A percentile compares a stretch with the other conserved stretches of the same genome.
phyloP scores from a whole-genome alignment of 2,329 filamentous ascomycete species.

The Fusarium denticulatum region DNA sequence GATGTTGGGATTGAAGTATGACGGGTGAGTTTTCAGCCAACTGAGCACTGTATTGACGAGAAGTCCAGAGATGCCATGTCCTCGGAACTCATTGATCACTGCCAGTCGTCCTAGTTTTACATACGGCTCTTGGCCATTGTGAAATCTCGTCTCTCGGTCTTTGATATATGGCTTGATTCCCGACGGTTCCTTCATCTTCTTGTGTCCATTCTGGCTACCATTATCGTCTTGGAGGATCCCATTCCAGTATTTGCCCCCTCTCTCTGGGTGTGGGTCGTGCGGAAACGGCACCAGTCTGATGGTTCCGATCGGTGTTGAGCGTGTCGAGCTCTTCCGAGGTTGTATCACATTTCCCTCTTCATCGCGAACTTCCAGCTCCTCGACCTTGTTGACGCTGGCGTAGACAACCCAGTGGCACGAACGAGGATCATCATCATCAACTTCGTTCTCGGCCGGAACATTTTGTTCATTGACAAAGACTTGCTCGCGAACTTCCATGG shows the following conservation, averaged over 20 bases:
- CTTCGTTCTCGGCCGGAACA: conserved; percentile 72
- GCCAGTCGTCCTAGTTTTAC: conserved; percentile 84
- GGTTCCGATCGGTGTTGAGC: conserved; percentile 70
- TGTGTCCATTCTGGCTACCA: conserved; percentile 14
- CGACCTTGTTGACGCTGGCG: conserved; percentile 65
- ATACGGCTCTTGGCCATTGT: conserved; percentile 76
- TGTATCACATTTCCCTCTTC: conserved; percentile 53
- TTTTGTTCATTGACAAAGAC: conserved; percentile 71
- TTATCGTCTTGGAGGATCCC: conserved; percentile 50
- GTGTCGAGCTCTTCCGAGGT: conserved; percentile 57
- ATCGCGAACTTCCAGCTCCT: conserved; percentile 56
- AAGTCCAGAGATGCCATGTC: conserved; percentile 69
- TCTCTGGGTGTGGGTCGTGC: conserved; percentile 70
- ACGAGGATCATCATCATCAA: conserved; percentile 81
- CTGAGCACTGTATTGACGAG: conserved; percentile 73
- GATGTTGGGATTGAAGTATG: conserved; percentile 62
- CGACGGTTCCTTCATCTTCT: not conserved
- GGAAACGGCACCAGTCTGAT: conserved; percentile 85
- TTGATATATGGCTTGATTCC: conserved; percentile 33
- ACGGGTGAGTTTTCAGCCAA: conserved; percentile 73
- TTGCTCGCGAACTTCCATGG: conserved; percentile 68
- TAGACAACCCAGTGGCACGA: conserved; percentile 93
- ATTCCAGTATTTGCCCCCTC: conserved; percentile 60
- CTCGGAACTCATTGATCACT: conserved; percentile 72
- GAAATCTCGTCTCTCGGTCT: conserved; percentile 61